Base-by-base conservation (phyloP, 257 asterid species). In the Plantago elongata region DNA sequence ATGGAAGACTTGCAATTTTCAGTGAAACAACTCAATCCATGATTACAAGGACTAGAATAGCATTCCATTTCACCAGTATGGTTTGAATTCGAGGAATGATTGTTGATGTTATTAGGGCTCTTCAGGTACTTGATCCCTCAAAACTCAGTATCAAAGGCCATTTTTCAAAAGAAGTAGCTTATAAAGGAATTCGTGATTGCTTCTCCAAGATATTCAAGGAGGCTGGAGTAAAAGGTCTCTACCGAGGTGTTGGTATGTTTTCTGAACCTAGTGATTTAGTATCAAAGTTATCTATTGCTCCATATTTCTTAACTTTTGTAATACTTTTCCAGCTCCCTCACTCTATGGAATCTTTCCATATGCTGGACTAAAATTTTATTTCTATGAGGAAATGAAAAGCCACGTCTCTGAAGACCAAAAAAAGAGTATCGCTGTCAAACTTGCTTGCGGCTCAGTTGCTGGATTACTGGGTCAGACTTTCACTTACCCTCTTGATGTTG, bases 401-500 rank as follows among this genome's bases (percentile, higher is more conserved):
- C 90, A 57, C 14, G 98, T 91, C 51, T 89, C 93, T 0, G 76
- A 84, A 61, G 70, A 81, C 27, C 97, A 70, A 79, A 79, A 75
- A 74, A 91, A 84, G 69, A 90, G 83, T 63, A 83, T 91, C 64
- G 8, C 86, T 0, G 83, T 86, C 64, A 91, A 88, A 72, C 97
- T 91, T 55, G 90, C 82, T 14, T 91, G 98, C 48, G 98, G 98
- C 67, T 88, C 98, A 40, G 55, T 88, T 57, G 98, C 98, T 14
- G 98, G 98, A 69, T 75, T 91, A 50, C 79, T 91, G 16, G 98
- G 98, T 38, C 98, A 91, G 78, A 91, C 98, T 55, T 75, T 88
- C 81, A 91, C 98, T 17, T 91, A 91, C 74, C 98, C 98, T 69
- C 87, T 91, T 34, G 97, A 91, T 50, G 98, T 91, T 9, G 95